Evolutionary conservation across 1,139 yeast species (phyloP), one percentile per base, ranked within the genome.

Genomic region (Nakaseomyces uthaithaninus): DNA sequence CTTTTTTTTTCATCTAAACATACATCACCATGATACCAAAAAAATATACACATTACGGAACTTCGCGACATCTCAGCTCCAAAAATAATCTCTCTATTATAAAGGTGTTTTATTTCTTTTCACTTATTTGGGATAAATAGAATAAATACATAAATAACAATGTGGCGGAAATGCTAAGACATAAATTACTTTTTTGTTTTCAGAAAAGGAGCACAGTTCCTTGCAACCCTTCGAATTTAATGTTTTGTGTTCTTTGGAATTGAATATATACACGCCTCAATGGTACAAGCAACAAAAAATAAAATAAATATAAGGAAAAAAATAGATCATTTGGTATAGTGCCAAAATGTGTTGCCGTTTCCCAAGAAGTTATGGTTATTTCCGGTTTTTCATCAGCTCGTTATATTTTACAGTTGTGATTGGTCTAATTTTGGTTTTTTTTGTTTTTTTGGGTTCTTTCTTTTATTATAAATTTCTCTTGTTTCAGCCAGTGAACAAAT

Each of bases 341-440:
- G 6, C 10, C n/a, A 6, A 5, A 11, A 25, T 25, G 14, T 25
- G 10, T 33, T 18, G 2, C 18, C 33, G n/a, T 15, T 26, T 33
- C 23, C n/a, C 24, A 22, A 22, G 10, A 7, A 22, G 24, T 25
- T n/a, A 4, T 25, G 10, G 27, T 25, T 25, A 5, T 25, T 25
- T 25, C 12, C 6, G 8, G 15, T 16, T 27, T 10, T 27, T 27
- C 30, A 27, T 15, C 11, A 15, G n/a, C 23, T 19, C 18, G 15
- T 31, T 9, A 33, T 40, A 14, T n/a, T 34, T 11, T 23, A 24
- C 30, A 36, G 37, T 9, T n/a, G 24, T 16, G 11, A 17, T 38
- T 4, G 15, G 24, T 20, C 12, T 15, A 20, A 10, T 25, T 14
- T 2, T 25, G 11, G 5, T 25, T 25, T 9, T 25, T 25, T 11